Evolutionary conservation across 2,329 filamentous ascomycete species (phyloP).

Genomic region (Colletotrichum costaricense): DNA sequence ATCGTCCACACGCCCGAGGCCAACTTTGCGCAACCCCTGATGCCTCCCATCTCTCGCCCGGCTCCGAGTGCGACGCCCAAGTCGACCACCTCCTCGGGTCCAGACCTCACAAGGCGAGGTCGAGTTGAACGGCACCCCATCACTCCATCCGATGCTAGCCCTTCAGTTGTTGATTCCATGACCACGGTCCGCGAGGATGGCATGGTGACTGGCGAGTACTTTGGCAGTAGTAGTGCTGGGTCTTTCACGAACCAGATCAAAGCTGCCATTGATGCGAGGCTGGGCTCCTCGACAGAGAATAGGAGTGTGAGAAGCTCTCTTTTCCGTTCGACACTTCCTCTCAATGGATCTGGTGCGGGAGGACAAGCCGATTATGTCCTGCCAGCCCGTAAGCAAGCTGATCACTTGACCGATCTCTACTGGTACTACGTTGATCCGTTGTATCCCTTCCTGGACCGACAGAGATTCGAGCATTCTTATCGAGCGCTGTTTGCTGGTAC

Average conservation of each 20-base stretch:
- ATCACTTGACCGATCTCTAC: slow-evolving; percentile 56
- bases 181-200: slow-evolving; percentile 56
- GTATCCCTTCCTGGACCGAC: slow-evolving; percentile 56
- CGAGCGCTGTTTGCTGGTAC: slow-evolving; percentile 52
- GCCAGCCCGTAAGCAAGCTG: slow-evolving; percentile 56
- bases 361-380: slow-evolving; percentile 49
- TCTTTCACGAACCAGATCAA: slow-evolving; percentile 60
- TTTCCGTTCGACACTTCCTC: slow-evolving; percentile 38
- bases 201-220: slow-evolving; percentile 53
- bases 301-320: background rate
- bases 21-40: slow-evolving; percentile 1
- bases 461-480: slow-evolving; percentile 51
- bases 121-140: slow-evolving; percentile 21
- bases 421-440: slow-evolving; percentile 59
- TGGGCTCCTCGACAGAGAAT: slow-evolving; percentile 34
- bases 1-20: slow-evolving; percentile 9
- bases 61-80: slow-evolving; percentile 4
- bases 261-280: slow-evolving; percentile 50
- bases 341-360: background rate
- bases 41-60: background rate
- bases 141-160: slow-evolving; percentile 35
- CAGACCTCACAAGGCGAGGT: slow-evolving; percentile 1
- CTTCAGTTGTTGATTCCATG: slow-evolving; percentile 56
- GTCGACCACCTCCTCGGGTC: slow-evolving; percentile 16
- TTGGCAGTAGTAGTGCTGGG: slow-evolving; percentile 58